Evolutionary conservation across 2,329 filamentous ascomycete species (phyloP).

Genomic region (Calonectria hongkongensis): DNA sequence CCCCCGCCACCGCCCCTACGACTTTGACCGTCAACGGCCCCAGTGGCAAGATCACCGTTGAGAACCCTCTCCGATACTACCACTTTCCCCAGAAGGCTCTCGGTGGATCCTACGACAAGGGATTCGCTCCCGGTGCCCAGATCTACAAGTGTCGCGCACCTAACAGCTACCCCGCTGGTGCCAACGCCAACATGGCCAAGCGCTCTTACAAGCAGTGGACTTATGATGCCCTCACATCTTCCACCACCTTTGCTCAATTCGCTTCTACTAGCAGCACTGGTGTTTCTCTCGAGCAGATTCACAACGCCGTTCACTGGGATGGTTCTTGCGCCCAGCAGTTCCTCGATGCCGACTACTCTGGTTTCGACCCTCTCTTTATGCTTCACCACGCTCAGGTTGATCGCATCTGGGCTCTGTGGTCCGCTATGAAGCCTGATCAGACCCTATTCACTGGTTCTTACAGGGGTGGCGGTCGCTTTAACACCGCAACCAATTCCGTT

Average conservation of each 20-base stretch:
- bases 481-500: too few species aligned
- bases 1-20: slow-evolving; percentile 60
- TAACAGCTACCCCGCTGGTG: slow-evolving; percentile 62
- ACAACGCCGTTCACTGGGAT: slow-evolving; percentile 66
- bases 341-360: slow-evolving; percentile 61
- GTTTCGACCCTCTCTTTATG: slow-evolving; percentile 69
- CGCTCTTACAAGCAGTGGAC: slow-evolving; percentile 63
- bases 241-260: slow-evolving; percentile 60
- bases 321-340: slow-evolving; percentile 64
- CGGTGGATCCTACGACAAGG: slow-evolving; percentile 60
- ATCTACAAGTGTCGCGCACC: slow-evolving; percentile 65
- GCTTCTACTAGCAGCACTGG: slow-evolving; percentile 59
- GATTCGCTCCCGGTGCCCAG: slow-evolving; percentile 53
- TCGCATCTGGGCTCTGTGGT: slow-evolving; percentile 75
- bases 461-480: too few species aligned
- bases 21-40: slow-evolving; percentile 65
- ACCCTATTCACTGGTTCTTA: too few species aligned
- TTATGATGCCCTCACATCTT: slow-evolving; percentile 65
- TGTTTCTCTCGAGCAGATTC: slow-evolving; percentile 65
- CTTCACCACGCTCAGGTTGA: slow-evolving; percentile 76
- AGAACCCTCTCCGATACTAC: slow-evolving; percentile 73
- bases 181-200: slow-evolving; percentile 59
- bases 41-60: slow-evolving; percentile 61
- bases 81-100: slow-evolving; percentile 66
- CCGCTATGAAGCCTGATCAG: slow-evolving; percentile 66